Evolutionary conservation across 768 basidiomycete genomes (phyloP), one percentile per base, ranked within the genome.

Genomic region (Leccinum boreale): DNA sequence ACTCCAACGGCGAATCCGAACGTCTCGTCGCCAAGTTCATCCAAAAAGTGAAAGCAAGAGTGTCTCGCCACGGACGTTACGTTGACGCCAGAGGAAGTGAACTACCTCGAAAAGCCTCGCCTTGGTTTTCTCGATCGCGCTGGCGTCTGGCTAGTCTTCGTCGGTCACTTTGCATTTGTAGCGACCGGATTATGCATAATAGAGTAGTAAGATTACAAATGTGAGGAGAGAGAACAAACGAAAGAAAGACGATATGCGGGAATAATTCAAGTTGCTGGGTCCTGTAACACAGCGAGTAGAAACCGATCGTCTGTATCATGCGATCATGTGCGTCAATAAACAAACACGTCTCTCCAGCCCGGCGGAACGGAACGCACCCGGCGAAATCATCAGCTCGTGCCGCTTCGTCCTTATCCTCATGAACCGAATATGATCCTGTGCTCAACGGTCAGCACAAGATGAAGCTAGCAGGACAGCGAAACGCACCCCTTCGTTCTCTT

Each of bases 301-400:
- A 87, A 94, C 64, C 83, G 80, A 55, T 89, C 87, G 66, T 92
- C 92, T 93, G 58, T 9, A 28, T 23, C 31, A 7, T 36, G 33
- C 5, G 5, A 14, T 15, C 33, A 42, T 8, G n/a, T 7, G 0
- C 19, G 19, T 63, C 47, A 58, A 45, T 9, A 35, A 35, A 15
- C 35, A 36, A n/a, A 5, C 36, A 4, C 17, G 4, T n/a, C 35
- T 19, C 45, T 46, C 45, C 42, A 45, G 31, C 45, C 45, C 8
- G 11, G 51, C 6, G 19, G 4, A 28, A 23, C n/a, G 14, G 35
- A 51, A 75, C 87, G 28, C 53, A 92, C 94, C 90, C 56, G 94
- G 94, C 3, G 94, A 92, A 59, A 97, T 94, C 88, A 97, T 90
- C 57, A 97, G 78, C 68, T 96, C 94, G 70, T 97, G 94, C 52